Percentiles rank a stretch among this genome's conserved stretches.
These are phyloP conservation scores for Camellia oleifera DNA, from an alignment of 179 eudicot genomes.

Conservation along the genomic window DNA sequence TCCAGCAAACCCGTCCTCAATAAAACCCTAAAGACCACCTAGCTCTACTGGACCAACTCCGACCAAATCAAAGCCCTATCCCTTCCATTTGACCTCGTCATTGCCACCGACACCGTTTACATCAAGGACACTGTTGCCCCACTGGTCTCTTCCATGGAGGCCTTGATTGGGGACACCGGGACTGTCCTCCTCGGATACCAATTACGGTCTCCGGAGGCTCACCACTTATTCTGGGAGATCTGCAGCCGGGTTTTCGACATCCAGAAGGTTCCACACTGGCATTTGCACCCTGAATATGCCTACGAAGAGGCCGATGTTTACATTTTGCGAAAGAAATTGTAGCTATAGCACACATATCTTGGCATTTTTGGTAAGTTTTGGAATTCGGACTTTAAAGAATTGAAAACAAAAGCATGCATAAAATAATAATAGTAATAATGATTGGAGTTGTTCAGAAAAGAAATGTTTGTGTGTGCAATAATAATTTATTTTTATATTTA, in stretches of 20 bases:
- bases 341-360: slow-evolving; percentile 29
- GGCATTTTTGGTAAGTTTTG: background rate
- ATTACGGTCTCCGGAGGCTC: slow-evolving; percentile 76
- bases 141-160: no score
- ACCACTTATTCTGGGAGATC: slow-evolving; percentile 66
- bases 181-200: slow-evolving; percentile 33
- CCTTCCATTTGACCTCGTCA: background rate
- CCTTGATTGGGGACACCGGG: no score
- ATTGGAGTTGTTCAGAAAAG: no score
- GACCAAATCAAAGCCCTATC: slow-evolving; percentile 46
- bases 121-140: no score
- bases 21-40: slow-evolving; percentile 55
- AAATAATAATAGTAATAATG: no score
- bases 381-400: no score
- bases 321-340: no score
- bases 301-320: slow-evolving; percentile 30
- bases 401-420: background rate
- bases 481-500: no score
- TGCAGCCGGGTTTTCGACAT: slow-evolving; percentile 47
- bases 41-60: slow-evolving; percentile 58
- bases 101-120: no score
- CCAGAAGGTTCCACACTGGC: slow-evolving; percentile 62
- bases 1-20: background rate
- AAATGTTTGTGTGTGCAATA: no score
- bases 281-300: slow-evolving; percentile 79